Evolutionary conservation across 768 basidiomycete genomes (phyloP), one percentile per base, ranked within the genome.

Genomic region (Neoboletus magnificus): DNA sequence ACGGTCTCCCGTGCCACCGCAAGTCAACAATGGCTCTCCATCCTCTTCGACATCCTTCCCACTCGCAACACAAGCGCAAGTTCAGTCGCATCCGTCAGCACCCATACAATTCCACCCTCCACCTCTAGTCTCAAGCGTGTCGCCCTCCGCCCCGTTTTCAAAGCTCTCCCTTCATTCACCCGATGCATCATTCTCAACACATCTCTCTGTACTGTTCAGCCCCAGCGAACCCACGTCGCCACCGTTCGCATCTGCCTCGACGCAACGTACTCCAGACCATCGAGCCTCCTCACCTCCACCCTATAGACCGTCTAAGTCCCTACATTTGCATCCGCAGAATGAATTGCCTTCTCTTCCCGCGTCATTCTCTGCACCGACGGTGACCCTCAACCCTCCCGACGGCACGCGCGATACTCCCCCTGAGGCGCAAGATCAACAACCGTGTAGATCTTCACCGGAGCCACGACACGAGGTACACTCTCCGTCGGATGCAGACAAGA

Each of bases 61-160:
- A 20, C 30, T 11, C 9, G 30, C 30, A 22, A 33, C 13, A 15
- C 51, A 52, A 30, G 23, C 30, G 7, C 56, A 48, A 27, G 23
- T 7, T 23, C 52, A 43, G 33, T 35, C 49, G 4, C 54, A 52
- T 10, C 15, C 12, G 6, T n/a, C 44, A 20, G 44, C 44, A n/a
- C n/a, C 27, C 7, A 5, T 29, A 44, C 41, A 41, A 10, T 41
- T 13, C 3, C 40, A 23, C 22, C 22, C 55, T 9, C 16, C 37
- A 29, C 45, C 47, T 25, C 32, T 56, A 20, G 45, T 27, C 6
- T 36, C 67, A n/a, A 58, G 57, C 3, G 63, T 66, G 3, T 82
- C 82, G 0, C 81, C 81, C 1, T 75, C 82, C 0, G 66, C 71
- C 4, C 73, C 80, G 0, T 84, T 84, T 56, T 77, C 83, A 43